phyloP scores from a whole-genome alignment of 257 asterid species.

The Paulownia fortunei region DNA sequence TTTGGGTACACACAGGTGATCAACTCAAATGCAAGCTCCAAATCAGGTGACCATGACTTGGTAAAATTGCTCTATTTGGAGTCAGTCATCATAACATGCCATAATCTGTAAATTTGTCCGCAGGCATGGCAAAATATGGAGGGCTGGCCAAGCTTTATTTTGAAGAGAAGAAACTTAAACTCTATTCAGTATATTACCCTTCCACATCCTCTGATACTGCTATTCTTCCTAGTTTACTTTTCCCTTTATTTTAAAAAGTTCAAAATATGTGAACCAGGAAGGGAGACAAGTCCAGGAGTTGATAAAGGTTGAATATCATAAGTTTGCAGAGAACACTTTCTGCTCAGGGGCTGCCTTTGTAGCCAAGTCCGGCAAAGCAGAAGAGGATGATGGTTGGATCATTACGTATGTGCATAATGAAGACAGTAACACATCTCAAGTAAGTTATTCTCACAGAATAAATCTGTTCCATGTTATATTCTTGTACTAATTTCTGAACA shows the following conservation, averaged over 20 bases:
- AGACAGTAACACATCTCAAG: constrained; percentile 55
- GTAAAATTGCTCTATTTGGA: not conserved
- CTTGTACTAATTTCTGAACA: not conserved
- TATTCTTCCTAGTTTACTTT: not conserved
- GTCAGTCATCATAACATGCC: not conserved
- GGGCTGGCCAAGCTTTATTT: constrained; percentile 66
- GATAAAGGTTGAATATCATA: constrained; percentile 53
- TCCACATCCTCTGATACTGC: not conserved
- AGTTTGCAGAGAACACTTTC: constrained; percentile 55
- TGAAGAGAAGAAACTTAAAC: constrained; percentile 18
- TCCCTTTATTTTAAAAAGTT: not conserved
- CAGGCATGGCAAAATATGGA: constrained; percentile 73
- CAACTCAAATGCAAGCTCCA: constrained; percentile 49
- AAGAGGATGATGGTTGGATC: constrained; percentile 76
- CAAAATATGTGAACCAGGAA: not conserved
- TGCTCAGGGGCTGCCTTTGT: constrained; percentile 67
- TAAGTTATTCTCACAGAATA: constrained; percentile 23
- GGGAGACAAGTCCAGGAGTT: constrained; percentile 16
- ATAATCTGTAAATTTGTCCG: not conserved
- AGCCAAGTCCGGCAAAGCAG: constrained; percentile 40
- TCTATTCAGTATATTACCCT: constrained; percentile 11
- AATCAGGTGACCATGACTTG: constrained; percentile 42
- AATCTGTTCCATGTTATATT: not conserved
- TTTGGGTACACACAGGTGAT: constrained; percentile 61
- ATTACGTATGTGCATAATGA: constrained; percentile 57